A percentile compares a stretch with the other conserved stretches of the same genome.
Conservation (phyloP, 164 flowering plant genomes). For the Houttuynia cordata region DNA sequence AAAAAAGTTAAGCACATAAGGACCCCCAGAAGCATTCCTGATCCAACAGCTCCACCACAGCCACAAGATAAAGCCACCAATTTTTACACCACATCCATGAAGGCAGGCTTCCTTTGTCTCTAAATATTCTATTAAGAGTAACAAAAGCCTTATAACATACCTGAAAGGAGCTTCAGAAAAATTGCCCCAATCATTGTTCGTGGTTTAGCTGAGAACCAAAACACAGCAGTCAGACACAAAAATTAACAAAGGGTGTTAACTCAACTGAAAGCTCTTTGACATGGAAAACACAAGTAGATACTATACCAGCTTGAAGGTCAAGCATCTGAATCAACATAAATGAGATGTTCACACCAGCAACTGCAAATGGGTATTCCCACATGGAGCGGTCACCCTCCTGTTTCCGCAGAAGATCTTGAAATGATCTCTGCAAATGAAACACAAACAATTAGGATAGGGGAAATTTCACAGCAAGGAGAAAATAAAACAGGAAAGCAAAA, state of each 20-base stretch:
- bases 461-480: no score
- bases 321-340: conserved; percentile 99
- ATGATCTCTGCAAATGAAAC: conserved; percentile 51
- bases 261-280: background rate
- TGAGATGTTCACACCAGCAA: conserved; percentile 95
- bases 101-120: background rate
- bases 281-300: background rate
- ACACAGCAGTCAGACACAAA: background rate
- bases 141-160: conserved; percentile 20
- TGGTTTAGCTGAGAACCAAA: conserved; percentile 41
- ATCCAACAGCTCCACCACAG: background rate
- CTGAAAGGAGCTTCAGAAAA: conserved; percentile 28
- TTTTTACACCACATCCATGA: background rate
- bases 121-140: background rate
- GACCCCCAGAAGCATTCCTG: no score
- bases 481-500: no score
- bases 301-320: conserved; percentile 85
- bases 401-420: conserved; percentile 82
- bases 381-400: conserved; percentile 77
- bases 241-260: background rate
- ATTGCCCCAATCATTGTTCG: conserved; percentile 19
- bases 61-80: background rate
- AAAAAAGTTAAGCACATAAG: no score
- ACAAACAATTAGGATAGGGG: background rate
- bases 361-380: conserved; percentile 99